Base-by-base conservation (phyloP, 805 yeast species). In the Saccharomycopsis sp. region DNA sequence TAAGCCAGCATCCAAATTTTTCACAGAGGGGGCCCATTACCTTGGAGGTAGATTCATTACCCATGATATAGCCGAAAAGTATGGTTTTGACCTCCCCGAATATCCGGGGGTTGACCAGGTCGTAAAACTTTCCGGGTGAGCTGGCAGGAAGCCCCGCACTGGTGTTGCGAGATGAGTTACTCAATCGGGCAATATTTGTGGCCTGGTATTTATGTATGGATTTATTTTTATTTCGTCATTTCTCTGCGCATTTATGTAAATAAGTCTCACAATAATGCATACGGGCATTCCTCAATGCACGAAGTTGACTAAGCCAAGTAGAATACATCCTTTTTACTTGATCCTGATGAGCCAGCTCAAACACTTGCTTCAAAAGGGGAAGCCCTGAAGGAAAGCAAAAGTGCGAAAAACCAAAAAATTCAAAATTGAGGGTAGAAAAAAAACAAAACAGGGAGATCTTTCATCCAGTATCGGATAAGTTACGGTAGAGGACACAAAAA, bases 21-120 rank as follows among this genome's bases (percentile, higher is more conserved):
- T 88, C 61, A 67, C 70, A 5, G 58, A 52, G 1, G 68, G 73
- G 8, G 60, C 64, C 1, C 99, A 92, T 68, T 94, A 81, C 69
- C 77, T 91, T 41, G 99, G 99, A 1, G 99, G 99, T 2, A 74
- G 99, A 55, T 94, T 94, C 66, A 81, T 94, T 16, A 80, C 84
- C 52, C 66, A 70, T 14, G 74, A 71, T 8, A 78, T 94, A 63
- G 97, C 97, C 0, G 70, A 75, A 34, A 84, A 84, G 68, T 89
- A 86, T 75, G 87, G 80, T 0, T 83, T 94, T 59, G 82, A 81
- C 24, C 81, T 81, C 2, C 88, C 88, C 16, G 66, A 76, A 2
- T 87, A 84, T 64, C 71, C 74, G 34, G 85, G 82, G 0, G 72
- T 72, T 2, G 85, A 83, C 55, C 89, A 87, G 65, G 77, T 80